These are phyloP conservation scores for Eucalyptus marginata DNA, from an alignment of 345 rosid genomes.

Conservation along the genomic window DNA sequence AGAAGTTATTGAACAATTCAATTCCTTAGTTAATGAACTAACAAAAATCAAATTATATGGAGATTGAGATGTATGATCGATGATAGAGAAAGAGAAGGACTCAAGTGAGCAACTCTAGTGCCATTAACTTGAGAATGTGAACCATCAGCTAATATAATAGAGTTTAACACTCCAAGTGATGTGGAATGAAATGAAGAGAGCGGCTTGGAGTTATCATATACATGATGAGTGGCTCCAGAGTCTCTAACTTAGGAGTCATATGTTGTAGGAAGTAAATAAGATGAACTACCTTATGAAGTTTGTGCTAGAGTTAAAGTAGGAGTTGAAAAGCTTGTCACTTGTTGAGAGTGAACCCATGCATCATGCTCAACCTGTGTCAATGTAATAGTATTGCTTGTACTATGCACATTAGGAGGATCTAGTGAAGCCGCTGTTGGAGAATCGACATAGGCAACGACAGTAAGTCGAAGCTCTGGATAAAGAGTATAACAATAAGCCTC, in stretches of 20 bases:
- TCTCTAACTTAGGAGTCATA: not conserved
- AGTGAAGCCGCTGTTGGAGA: not conserved
- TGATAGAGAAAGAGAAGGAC: not conserved
- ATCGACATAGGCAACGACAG: not conserved
- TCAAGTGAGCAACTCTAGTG: not conserved
- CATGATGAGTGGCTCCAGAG: not conserved
- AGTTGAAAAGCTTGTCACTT: not conserved
- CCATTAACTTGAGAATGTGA: not conserved
- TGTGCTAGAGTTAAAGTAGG: not conserved
- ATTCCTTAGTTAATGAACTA: not conserved
- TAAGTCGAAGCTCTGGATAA: rapidly evolving
- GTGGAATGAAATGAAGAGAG: not conserved
- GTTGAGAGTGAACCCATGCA: not conserved
- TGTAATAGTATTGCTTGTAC: not conserved
- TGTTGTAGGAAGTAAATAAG: rapidly evolving
- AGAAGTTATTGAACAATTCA: not conserved
- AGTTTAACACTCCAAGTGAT: not conserved
- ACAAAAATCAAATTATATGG: not conserved
- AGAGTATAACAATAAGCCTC: not conserved
- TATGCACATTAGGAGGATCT: rapidly evolving
- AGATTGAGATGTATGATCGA: not conserved
- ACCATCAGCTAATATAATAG: rapidly evolving
- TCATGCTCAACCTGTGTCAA: rapidly evolving
- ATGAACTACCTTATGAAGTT: not conserved
- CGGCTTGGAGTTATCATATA: not conserved